Percentiles rank a stretch among this genome's conserved stretches.
Conservation (phyloP, 148 eudicot genomes). For the Salicornia ramosissima region DNA sequence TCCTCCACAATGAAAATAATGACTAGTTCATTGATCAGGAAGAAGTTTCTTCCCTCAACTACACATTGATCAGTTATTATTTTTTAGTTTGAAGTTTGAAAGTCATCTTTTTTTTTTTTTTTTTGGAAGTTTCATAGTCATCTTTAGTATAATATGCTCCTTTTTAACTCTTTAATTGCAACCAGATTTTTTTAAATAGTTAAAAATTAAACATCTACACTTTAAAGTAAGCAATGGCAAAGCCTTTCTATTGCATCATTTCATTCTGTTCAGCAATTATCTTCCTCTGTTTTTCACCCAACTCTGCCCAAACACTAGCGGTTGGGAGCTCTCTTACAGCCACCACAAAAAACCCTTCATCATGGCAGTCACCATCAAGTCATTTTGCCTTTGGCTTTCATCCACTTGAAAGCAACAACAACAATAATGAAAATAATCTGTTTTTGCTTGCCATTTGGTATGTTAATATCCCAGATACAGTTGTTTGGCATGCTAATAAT, state of each 20-base stretch:
- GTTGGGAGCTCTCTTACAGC: slow-evolving; percentile 30
- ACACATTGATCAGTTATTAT: too few species aligned
- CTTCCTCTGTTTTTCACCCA: neutral
- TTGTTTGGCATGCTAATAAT: slow-evolving; percentile 45
- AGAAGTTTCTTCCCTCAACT: too few species aligned
- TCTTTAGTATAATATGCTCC: too few species aligned
- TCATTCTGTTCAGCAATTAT: slow-evolving; percentile 9
- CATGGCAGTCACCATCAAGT: slow-evolving; percentile 49
- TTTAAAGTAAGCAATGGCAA: slow-evolving; percentile 16
- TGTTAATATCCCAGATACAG: slow-evolving; percentile 43
- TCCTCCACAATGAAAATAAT: too few species aligned
- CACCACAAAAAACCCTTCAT: slow-evolving; percentile 3
- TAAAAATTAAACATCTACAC: neutral
- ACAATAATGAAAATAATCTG: slow-evolving; percentile 10
- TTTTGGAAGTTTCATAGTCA: too few species aligned
- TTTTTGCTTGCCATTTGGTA: slow-evolving; percentile 55
- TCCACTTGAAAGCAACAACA: too few species aligned
- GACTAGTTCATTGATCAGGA: too few species aligned
- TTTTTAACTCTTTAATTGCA: too few species aligned
- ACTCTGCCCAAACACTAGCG: slow-evolving; percentile 28
- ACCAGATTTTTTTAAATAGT: too few species aligned
- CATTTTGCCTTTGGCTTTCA: slow-evolving; percentile 51
- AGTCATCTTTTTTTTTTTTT: too few species aligned
- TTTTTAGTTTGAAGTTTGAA: too few species aligned
- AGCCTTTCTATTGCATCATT: neutral